Evolutionary conservation across 495 filamentous ascomycete species (phyloP), one percentile per base, ranked within the genome.

Genomic region (Xylaria sp.): DNA sequence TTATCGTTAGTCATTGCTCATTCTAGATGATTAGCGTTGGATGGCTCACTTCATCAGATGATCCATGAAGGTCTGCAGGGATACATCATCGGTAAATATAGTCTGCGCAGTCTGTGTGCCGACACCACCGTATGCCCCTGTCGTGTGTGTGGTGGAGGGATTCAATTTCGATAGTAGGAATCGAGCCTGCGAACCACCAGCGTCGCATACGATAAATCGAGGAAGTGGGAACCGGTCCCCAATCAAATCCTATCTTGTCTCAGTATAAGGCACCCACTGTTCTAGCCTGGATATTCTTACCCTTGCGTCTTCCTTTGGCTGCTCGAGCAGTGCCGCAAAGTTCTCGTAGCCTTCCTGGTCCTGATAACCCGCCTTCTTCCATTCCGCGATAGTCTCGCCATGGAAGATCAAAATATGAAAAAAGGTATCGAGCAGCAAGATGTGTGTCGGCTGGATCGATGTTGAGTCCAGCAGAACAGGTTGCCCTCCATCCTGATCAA

Each of bases 391-490:
- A 4, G 95, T 98, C 84, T 98, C 96, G 61, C 97, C 97, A 77
- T 98, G 93, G 88, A 98, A 98, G 73, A 99, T 99, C 63, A 99
- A 90, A 71, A 99, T 98, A 79, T 98, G 97, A 90, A 99, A 99
- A 85, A 98, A 99, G 19, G 95, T 98, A 76, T 99, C 97, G 46
- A 99, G 90, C 15, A 99, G 90, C 59, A 99, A 89, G 71, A 98
- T 95, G 71, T 97, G 95, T 26, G 93, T 91, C 17, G 95, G 92
- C 75, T 98, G 95, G 75, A 99, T 98, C 26, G 93, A 97, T 48
- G 94, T 94, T 21, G 96, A 98, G 80, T 99, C 97, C 41, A 99
- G 87, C 24, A 99, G 83, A 35, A 99, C 97, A 2, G 97, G 95
- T 71, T 93, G 89, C 71, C 92, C 89, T 26, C 93, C 93, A 71